A percentile compares a stretch with the other conserved stretches of the same genome.
Evolutionary conservation across 2,329 filamentous ascomycete species (phyloP).

Genomic region (Nectriaceae sp.): DNA sequence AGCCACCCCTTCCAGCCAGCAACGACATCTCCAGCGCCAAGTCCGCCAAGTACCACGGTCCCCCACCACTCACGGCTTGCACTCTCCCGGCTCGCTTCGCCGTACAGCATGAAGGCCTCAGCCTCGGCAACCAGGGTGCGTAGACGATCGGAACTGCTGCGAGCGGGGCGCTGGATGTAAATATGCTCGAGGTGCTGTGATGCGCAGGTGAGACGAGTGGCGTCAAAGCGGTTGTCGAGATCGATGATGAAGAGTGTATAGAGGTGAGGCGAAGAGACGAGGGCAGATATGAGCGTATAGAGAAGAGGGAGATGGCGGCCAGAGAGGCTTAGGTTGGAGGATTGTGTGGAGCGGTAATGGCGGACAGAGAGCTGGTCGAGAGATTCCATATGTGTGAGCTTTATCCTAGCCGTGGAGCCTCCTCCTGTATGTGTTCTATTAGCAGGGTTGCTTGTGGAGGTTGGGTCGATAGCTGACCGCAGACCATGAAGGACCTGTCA

Average conservation of each 20-base stretch:
- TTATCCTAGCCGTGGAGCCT: conserved; percentile 19
- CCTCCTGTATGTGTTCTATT: background rate
- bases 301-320: conserved; percentile 57
- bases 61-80: conserved; percentile 57
- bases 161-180: conserved; percentile 49
- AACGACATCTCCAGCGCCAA: conserved; percentile 35
- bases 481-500: conserved; percentile 26
- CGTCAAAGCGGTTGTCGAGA: conserved; percentile 56
- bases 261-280: conserved; percentile 49
- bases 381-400: conserved; percentile 42
- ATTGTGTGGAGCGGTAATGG: conserved; percentile 51
- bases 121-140: conserved; percentile 42
- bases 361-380: conserved; percentile 49
- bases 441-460: conserved; percentile 4
- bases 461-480: conserved; percentile 26
- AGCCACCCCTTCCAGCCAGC: conserved; percentile 52
- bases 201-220: conserved; percentile 44
- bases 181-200: conserved; percentile 49
- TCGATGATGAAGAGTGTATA: conserved; percentile 59
- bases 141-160: conserved; percentile 27
- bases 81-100: conserved; percentile 40
- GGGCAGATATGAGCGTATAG: conserved; percentile 54
- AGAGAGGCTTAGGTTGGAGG: conserved; percentile 49
- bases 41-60: conserved; percentile 53
- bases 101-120: conserved; percentile 54